Percentiles rank a stretch among this genome's conserved stretches.
Conservation (phyloP, 129 eudicot species). For the Rutidosis leptorrhynchoides region DNA sequence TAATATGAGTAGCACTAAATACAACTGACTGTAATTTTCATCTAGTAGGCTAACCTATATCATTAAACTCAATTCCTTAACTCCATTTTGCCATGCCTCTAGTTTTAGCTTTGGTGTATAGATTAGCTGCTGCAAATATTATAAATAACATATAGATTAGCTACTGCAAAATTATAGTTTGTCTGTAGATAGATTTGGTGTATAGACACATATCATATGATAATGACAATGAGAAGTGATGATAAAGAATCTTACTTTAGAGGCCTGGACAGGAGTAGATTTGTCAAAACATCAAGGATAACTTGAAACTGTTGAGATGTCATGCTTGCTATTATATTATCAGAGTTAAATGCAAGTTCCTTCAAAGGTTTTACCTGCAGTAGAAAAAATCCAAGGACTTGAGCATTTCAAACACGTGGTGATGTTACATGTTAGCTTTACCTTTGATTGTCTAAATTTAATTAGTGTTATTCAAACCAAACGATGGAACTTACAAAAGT, state of each 20-base stretch:
- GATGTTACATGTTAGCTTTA: conserved; percentile 7
- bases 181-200: background rate
- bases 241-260: conserved; percentile 62
- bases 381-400: conserved; percentile 21
- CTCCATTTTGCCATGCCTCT: too few species aligned
- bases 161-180: background rate
- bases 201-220: background rate
- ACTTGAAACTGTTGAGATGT: conserved; percentile 94
- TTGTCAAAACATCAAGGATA: conserved; percentile 81
- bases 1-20: too few species aligned
- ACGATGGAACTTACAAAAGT: too few species aligned
- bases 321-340: conserved; percentile 76
- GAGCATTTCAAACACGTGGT: background rate
- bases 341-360: conserved; percentile 88
- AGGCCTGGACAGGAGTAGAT: conserved; percentile 76
- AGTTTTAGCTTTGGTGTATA: too few species aligned
- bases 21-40: too few species aligned
- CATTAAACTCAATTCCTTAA: too few species aligned
- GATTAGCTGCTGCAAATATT: too few species aligned
- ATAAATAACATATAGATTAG: too few species aligned
- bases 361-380: conserved; percentile 89
- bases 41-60: too few species aligned
- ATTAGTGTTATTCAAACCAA: too few species aligned
- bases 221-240: conserved; percentile 8
- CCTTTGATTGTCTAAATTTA: conserved; percentile 11